Evolutionary conservation across 1,139 yeast species (phyloP).

Genomic region (Candida labiduridarum): DNA sequence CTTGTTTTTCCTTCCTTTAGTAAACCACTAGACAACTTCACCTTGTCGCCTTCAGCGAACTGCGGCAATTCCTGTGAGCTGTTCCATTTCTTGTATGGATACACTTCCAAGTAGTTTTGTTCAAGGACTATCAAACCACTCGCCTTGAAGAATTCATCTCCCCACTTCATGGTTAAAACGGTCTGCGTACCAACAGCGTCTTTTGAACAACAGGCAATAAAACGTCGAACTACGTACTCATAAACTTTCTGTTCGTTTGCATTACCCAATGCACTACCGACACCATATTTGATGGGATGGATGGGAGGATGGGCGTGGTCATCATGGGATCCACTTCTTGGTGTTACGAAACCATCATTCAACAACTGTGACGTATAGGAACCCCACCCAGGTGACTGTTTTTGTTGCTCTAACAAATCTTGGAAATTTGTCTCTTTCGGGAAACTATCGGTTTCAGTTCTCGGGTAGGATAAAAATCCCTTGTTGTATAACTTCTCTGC

Average conservation of each 20-base stretch:
- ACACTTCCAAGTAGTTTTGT: constrained; percentile 77
- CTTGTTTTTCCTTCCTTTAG: constrained; percentile 75
- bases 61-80: constrained; percentile 67
- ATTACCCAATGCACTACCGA: constrained; percentile 34
- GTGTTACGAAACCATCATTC: constrained; percentile 48
- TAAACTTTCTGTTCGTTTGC: constrained; percentile 72
- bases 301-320: constrained; percentile 99
- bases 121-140: constrained; percentile 74
- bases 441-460: constrained; percentile 94
- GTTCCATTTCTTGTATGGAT: constrained; percentile 80
- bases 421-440: constrained; percentile 75
- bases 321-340: constrained; percentile 80
- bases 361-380: constrained; percentile 40
- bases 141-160: constrained; percentile 67
- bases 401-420: constrained; percentile 61
- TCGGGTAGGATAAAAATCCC: constrained; percentile 91
- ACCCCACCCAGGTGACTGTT: constrained; percentile 52
- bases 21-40: constrained; percentile 56
- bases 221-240: constrained; percentile 84
- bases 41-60: constrained; percentile 56
- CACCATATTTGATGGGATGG: constrained; percentile 72
- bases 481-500: constrained; percentile 86
- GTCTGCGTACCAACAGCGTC: constrained; percentile 84
- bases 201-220: constrained; percentile 87
- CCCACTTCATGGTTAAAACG: constrained; percentile 72